phyloP scores from a whole-genome alignment of 2,329 filamentous ascomycete genomes.

The Drechslerella coelobrocha region DNA sequence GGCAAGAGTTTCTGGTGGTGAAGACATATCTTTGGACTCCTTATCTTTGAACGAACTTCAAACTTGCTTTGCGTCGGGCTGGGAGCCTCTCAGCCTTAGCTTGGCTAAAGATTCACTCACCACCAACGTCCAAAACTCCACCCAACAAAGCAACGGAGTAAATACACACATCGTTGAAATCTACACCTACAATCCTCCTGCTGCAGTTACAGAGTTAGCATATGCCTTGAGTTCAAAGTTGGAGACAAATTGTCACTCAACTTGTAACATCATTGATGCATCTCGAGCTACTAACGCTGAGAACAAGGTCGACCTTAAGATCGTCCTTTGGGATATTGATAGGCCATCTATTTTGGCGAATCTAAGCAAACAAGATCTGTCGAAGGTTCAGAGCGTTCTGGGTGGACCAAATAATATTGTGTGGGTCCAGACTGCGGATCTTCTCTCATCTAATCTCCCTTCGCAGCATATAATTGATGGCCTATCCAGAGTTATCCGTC shows the following conservation, averaged over 20 bases:
- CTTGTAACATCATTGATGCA: neutral
- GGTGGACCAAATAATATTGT: slow-evolving; percentile 12
- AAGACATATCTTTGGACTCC: neutral
- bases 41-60: slow-evolving; percentile 5
- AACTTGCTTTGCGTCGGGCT: slow-evolving; percentile 5
- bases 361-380: neutral
- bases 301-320: slow-evolving; percentile 5
- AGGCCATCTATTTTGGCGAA: slow-evolving; percentile 8
- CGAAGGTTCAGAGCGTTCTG: neutral
- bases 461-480: slow-evolving; percentile 28
- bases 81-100: slow-evolving; percentile 9
- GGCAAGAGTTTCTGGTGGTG: slow-evolving; percentile 10
- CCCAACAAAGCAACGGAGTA: no score
- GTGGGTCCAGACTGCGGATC: slow-evolving; percentile 18
- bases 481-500: slow-evolving; percentile 13
- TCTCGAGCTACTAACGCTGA: neutral
- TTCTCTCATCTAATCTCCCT: neutral
- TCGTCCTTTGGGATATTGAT: slow-evolving; percentile 34
- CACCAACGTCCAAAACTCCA: no score
- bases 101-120: no score
- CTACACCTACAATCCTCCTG: slow-evolving; percentile 7
- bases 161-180: slow-evolving; percentile 4
- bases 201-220: neutral
- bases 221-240: neutral
- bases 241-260: neutral